Conservation (phyloP, 164 flowering plant genomes). For the Aristolochia californica region DNA sequence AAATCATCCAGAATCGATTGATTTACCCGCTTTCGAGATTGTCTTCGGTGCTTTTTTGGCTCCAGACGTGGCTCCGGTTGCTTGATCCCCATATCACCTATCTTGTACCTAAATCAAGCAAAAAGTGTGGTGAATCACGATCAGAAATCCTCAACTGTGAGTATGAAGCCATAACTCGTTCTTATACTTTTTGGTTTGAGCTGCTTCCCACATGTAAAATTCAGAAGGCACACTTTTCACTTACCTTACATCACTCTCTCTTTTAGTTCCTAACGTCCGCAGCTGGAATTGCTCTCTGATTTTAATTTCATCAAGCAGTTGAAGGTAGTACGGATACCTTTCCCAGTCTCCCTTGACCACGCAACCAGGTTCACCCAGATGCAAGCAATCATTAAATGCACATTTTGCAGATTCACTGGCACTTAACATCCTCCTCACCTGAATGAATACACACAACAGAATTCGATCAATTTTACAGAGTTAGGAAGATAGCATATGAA, state of each 20-base stretch:
- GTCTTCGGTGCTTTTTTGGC: conserved; percentile 73
- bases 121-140: background rate
- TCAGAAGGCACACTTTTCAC: background rate
- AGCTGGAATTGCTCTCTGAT: conserved; percentile 81
- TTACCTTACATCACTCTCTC: conserved; percentile 83
- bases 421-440: conserved; percentile 55
- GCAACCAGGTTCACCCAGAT: conserved; percentile 91
- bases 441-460: conserved; percentile 6
- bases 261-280: conserved; percentile 84
- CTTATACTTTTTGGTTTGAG: background rate
- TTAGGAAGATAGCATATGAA: background rate
- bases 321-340: conserved; percentile 79
- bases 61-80: conserved; percentile 78
- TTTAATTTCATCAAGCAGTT: conserved; percentile 87
- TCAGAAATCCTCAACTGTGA: background rate
- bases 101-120: conserved; percentile 49
- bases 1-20: conserved; percentile 63
- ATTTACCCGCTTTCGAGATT: conserved; percentile 69
- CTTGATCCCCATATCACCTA: conserved; percentile 60
- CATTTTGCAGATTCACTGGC: conserved; percentile 45
- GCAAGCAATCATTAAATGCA: conserved; percentile 81
- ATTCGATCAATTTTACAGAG: background rate
- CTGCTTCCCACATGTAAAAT: background rate
- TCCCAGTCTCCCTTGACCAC: conserved; percentile 77
- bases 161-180: background rate